A percentile compares a stretch with the other conserved stretches of the same genome.
These are phyloP conservation scores for Saccharomycopsis sp. DNA, from an alignment of 805 yeast genomes.

Conservation along the genomic window DNA sequence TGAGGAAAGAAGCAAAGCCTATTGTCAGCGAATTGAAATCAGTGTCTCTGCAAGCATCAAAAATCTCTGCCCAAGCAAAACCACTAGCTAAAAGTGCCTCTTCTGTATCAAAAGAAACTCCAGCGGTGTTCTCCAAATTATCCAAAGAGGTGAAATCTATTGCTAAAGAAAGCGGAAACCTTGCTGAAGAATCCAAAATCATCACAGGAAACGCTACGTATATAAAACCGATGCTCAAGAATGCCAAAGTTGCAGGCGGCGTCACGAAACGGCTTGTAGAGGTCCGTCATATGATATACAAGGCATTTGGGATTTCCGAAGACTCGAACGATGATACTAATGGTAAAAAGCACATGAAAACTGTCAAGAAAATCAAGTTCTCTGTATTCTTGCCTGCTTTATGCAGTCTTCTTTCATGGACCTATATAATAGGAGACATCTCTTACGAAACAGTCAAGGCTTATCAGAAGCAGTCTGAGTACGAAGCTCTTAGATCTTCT, in stretches of 20 bases:
- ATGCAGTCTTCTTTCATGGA: slow-evolving; percentile 10
- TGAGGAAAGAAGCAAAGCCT: background rate
- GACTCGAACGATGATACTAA: background rate
- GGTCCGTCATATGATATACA: slow-evolving; percentile 3
- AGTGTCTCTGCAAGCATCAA: background rate
- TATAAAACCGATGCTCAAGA: slow-evolving; percentile 3
- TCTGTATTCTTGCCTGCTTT: background rate
- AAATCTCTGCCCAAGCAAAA: background rate
- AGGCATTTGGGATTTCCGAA: background rate
- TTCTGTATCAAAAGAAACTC: background rate
- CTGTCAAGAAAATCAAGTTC: background rate
- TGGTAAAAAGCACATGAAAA: background rate
- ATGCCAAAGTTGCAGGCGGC: slow-evolving; percentile 6
- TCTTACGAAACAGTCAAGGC: slow-evolving; percentile 6
- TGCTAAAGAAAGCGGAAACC: background rate
- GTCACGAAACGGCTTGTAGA: slow-evolving; percentile 3
- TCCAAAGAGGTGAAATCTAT: background rate
- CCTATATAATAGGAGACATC: slow-evolving; percentile 11
- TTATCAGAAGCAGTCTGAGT: background rate
- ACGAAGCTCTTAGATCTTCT: background rate
- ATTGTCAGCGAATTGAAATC: background rate
- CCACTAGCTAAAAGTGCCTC: background rate
- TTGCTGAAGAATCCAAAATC: background rate
- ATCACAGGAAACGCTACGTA: background rate
- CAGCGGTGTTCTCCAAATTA: background rate